These are phyloP conservation scores for Chaetomiaceae sp. DNA, from an alignment of 2,329 filamentous ascomycete species.

Conservation along the genomic window DNA sequence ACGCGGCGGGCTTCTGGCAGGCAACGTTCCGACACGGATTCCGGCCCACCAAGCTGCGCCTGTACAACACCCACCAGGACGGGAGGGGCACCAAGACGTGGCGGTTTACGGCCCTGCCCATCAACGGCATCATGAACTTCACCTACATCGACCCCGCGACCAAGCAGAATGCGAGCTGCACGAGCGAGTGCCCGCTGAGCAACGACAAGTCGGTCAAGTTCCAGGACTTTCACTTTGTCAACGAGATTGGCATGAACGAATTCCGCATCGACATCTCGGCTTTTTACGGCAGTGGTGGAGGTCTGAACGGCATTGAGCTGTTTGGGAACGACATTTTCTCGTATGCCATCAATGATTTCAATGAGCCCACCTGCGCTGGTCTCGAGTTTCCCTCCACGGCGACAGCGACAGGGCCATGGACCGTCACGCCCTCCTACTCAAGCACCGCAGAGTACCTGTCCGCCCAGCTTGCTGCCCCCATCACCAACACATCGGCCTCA, in stretches of 20 bases:
- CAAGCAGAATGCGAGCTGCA: constrained; percentile 67
- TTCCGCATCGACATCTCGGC: constrained; percentile 82
- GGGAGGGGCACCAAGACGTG: constrained; percentile 85
- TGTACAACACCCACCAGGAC: constrained; percentile 82
- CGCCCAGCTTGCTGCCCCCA: constrained; percentile 54
- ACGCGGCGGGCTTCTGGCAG: constrained; percentile 74
- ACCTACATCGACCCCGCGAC: constrained; percentile 77
- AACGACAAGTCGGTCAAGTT: constrained; percentile 60
- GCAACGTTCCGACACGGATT: constrained; percentile 82
- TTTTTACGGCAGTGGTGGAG: constrained; percentile 83
- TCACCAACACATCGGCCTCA: constrained; percentile 56
- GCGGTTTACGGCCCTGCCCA: constrained; percentile 77
- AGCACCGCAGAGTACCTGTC: constrained; percentile 76
- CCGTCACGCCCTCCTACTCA: constrained; percentile 58
- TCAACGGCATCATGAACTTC: constrained; percentile 93
- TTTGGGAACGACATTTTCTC: constrained; percentile 80
- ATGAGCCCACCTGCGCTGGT: constrained; percentile 76
- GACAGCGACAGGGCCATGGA: constrained; percentile 71
- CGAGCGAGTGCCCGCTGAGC: constrained; percentile 79
- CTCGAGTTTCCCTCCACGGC: constrained; percentile 61
- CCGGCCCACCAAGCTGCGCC: constrained; percentile 75
- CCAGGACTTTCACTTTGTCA: constrained; percentile 92
- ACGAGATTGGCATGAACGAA: constrained; percentile 77
- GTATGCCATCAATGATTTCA: constrained; percentile 83
- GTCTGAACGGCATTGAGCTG: constrained; percentile 79